phyloP scores from a whole-genome alignment of 139 green algal species.

The Asterochloris sp. region DNA sequence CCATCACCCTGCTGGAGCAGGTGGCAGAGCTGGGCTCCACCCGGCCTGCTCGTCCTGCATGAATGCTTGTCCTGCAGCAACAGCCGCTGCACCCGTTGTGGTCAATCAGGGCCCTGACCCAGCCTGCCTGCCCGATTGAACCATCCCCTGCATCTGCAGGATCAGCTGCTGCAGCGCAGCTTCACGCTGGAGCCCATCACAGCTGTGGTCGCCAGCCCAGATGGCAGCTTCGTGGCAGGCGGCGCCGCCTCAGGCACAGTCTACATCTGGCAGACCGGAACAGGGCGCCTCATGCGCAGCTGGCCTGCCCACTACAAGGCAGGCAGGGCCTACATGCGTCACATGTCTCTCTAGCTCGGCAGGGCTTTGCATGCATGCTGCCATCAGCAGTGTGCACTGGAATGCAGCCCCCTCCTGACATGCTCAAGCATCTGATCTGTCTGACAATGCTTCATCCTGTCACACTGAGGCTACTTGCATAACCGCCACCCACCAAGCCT shows the following conservation, averaged over 20 bases:
- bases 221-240: slow-evolving; percentile 52
- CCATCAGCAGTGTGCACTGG: too few species aligned
- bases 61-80: neutral
- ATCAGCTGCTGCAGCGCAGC: slow-evolving; percentile 65
- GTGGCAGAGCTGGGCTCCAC: too few species aligned
- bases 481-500: neutral
- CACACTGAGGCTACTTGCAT: neutral
- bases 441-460: neutral
- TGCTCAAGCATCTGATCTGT: neutral
- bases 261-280: slow-evolving; percentile 74
- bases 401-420: too few species aligned
- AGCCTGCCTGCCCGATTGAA: neutral
- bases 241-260: slow-evolving; percentile 67
- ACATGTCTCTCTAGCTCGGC: too few species aligned
- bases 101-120: neutral
- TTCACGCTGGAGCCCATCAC: slow-evolving; percentile 62
- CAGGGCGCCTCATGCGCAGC: slow-evolving; percentile 67
- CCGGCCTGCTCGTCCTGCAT: neutral
- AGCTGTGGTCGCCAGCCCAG: slow-evolving; percentile 42
- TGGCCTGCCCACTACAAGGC: slow-evolving; percentile 92
- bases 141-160: slow-evolving; percentile 34
- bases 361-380: neutral
- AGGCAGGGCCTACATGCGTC: neutral
- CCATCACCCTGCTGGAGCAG: neutral
- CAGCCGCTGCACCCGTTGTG: neutral